Evolutionary conservation across 78 protist species (phyloP).

Genomic region (Capsaspora owczarzaki): DNA sequence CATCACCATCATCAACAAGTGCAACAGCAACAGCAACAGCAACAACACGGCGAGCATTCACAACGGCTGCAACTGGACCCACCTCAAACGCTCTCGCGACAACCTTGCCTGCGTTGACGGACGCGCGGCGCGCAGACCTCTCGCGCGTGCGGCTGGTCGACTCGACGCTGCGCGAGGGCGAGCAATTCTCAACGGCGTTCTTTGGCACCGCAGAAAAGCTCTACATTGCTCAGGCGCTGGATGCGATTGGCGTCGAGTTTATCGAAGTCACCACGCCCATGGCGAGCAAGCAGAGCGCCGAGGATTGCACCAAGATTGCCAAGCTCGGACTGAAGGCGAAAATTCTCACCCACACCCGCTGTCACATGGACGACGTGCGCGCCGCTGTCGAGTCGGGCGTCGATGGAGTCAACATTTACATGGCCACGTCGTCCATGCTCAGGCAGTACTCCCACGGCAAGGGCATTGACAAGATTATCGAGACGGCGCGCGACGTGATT

Average conservation of each 20-base stretch:
- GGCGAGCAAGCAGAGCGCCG: conserved; percentile 33
- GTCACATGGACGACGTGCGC: conserved; percentile 62
- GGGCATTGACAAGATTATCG: conserved; percentile 38
- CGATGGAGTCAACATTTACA: conserved; percentile 52
- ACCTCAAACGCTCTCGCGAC: too few relatives aligned
- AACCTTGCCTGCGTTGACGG: too few relatives aligned
- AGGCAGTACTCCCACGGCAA: conserved; percentile 59
- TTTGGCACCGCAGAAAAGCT: conserved; percentile 47
- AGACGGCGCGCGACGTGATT: conserved; percentile 49
- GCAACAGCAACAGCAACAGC: too few relatives aligned
- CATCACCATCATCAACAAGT: too few relatives aligned
- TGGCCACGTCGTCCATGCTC: conserved; percentile 50
- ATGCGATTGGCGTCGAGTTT: conserved; percentile 44
- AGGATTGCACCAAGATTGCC: conserved; percentile 40
- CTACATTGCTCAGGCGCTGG: conserved; percentile 53
- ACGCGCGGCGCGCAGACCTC: too few relatives aligned
- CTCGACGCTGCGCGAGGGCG: conserved; percentile 58
- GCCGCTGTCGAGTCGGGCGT: conserved; percentile 47
- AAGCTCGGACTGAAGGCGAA: conserved; percentile 23
- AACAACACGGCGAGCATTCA: too few relatives aligned
- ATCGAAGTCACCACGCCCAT: conserved; percentile 54
- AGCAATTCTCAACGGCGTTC: conserved; percentile 51
- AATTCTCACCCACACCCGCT: conserved; percentile 61
- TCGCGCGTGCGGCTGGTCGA: conserved; percentile 34
- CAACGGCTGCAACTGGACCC: too few relatives aligned